Percentiles rank a stretch among this genome's conserved stretches.
Conservation (phyloP, 23 red algal genomes). For the Gracilaria domingensis region DNA sequence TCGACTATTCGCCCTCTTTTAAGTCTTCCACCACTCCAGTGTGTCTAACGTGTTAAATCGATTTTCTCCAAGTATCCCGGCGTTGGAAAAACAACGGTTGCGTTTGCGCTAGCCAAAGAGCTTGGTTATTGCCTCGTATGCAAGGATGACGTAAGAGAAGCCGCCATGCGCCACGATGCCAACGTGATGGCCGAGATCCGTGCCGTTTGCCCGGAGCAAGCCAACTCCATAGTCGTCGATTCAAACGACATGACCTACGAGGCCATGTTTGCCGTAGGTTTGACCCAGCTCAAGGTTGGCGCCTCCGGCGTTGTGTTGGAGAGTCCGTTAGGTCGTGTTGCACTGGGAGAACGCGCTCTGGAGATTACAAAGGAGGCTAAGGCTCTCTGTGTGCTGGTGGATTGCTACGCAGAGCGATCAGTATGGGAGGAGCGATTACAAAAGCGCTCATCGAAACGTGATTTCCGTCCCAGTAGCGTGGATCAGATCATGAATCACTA, state of each 20-base stretch:
- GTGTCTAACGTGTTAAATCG: neutral
- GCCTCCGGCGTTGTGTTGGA: constrained; percentile 66
- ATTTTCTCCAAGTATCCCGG: constrained; percentile 60
- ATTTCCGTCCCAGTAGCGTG: constrained; percentile 48
- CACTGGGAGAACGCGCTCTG: constrained; percentile 59
- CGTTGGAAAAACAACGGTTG: constrained; percentile 70
- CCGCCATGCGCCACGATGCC: constrained; percentile 68
- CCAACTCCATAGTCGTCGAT: constrained; percentile 46
- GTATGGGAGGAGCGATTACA: constrained; percentile 72
- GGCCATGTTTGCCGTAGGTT: constrained; percentile 71
- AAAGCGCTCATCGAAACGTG: constrained; percentile 9
- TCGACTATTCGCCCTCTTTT: neutral
- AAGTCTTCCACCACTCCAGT: neutral
- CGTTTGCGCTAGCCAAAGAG: constrained; percentile 55
- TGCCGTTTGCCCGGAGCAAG: constrained; percentile 46
- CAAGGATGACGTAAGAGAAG: constrained; percentile 66
- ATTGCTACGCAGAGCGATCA: constrained; percentile 62
- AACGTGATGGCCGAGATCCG: constrained; percentile 62
- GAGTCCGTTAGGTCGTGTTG: constrained; percentile 65
- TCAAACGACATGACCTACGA: constrained; percentile 79
- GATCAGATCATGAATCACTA: constrained; percentile 70
- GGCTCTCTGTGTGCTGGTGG: constrained; percentile 62
- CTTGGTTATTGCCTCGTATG: constrained; percentile 63
- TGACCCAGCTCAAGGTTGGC: constrained; percentile 66
- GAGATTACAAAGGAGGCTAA: constrained; percentile 53